Conservation (phyloP, 129 eudicot species). For the Chrysanthemum lavandulifolium region DNA sequence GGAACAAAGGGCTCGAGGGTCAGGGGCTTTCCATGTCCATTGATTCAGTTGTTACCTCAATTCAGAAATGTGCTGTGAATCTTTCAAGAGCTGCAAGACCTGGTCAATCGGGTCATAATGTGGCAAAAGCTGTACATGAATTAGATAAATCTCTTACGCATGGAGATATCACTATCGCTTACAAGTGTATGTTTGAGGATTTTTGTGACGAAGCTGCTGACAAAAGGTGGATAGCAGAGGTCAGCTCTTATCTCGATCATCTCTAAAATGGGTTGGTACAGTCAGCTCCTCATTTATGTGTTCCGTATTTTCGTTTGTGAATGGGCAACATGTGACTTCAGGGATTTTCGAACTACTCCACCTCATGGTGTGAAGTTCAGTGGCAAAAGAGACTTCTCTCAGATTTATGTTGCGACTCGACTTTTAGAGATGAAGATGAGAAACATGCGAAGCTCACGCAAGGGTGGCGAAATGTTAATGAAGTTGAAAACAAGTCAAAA, state of each 20-base stretch:
- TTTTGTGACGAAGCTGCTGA: constrained; percentile 55
- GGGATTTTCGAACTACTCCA: constrained; percentile 63
- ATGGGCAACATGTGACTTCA: constrained; percentile 96
- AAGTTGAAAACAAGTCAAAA: constrained; percentile 15
- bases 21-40: constrained; percentile 51
- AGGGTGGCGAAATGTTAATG: too few species aligned
- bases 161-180: constrained; percentile 70
- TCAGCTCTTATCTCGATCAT: constrained; percentile 62
- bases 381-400: constrained; percentile 80
- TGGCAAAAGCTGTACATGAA: constrained; percentile 65
- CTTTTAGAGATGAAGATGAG: constrained; percentile 62
- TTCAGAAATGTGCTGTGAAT: constrained; percentile 62
- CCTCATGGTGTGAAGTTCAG: constrained; percentile 63
- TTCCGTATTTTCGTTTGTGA: constrained; percentile 81
- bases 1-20: constrained; percentile 40
- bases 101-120: constrained; percentile 61
- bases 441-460: constrained; percentile 36
- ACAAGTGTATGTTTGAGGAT: constrained; percentile 63
- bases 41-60: constrained; percentile 56
- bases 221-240: constrained; percentile 71
- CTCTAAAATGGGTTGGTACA: constrained; percentile 61
- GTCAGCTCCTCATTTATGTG: constrained; percentile 50
- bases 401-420: constrained; percentile 65
- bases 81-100: constrained; percentile 80
- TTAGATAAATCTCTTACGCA: constrained; percentile 64